Evolutionary conservation across 2,329 filamentous ascomycete genomes (phyloP).

Genomic region (Cercospora sojina): DNA sequence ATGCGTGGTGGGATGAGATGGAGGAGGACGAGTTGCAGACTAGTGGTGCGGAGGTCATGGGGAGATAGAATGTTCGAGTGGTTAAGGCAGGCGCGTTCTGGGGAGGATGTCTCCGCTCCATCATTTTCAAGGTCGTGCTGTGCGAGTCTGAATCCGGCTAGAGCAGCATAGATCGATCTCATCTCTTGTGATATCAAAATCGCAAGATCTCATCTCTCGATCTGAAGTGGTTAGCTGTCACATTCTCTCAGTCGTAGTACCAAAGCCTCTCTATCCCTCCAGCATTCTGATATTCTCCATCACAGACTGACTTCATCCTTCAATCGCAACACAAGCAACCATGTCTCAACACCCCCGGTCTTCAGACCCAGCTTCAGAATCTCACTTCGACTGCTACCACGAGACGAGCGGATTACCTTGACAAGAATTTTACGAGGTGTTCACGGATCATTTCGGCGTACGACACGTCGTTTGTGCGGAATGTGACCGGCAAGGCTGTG

Average conservation of each 20-base stretch:
- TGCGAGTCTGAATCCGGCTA: background rate
- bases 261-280: background rate
- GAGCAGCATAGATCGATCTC: background rate
- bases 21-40: slow-evolving; percentile 8
- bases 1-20: slow-evolving; percentile 8
- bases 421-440: background rate
- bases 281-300: background rate
- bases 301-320: background rate
- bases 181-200: background rate
- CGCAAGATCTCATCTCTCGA: background rate
- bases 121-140: background rate
- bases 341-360: background rate
- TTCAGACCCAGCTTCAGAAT: background rate
- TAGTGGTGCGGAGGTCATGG: slow-evolving; percentile 1
- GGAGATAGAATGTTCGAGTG: background rate
- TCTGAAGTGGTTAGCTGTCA: background rate
- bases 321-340: background rate
- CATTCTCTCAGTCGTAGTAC: background rate
- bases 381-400: background rate
- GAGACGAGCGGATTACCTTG: background rate
- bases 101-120: background rate
- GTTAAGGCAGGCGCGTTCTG: background rate
- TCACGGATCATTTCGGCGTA: background rate
- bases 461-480: background rate
- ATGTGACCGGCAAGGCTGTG: background rate